Evolutionary conservation across 2,329 filamentous ascomycete genomes (phyloP), one percentile per base, ranked within the genome.

Genomic region (Neurospora sp.): DNA sequence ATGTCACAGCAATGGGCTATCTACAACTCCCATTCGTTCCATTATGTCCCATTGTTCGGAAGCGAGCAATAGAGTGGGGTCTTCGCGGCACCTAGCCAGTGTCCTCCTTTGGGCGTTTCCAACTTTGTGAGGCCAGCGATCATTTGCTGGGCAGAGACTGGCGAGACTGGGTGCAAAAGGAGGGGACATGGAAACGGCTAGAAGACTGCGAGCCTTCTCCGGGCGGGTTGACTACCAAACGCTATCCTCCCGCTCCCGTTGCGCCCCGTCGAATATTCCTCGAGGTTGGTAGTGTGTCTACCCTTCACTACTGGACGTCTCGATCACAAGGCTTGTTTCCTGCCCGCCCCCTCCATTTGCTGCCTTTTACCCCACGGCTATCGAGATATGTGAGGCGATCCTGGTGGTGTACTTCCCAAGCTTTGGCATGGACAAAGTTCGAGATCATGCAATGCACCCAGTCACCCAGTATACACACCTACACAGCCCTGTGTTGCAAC

Each of bases 141-240:
- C 52, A 62, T 33, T 62, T 62, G 28, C 52, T 36, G 52, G 52
- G 23, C 52, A 62, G 23, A 62, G 23, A 62, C 52, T 33, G 52
- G 52, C 33, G 23, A 62, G 23, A 62, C 52, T 33, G 52, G 52
- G 52, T 62, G 52, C 52, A 62, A 62, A 62, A 62, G 52, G 52
- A 62, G 52, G 52, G 52, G 28, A 67, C 67, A 71, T 71, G 70
- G 70, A 71, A 71, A 67, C 70, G 70, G 70, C 66, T 71, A 71
- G 70, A 71, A 71, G 46, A 69, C 62, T 68, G 66, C 70, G 68
- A 68, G 69, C 52, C 69, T 67, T 36, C 23, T 62, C 23, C 52
- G 23, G 52, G 52, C 52, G 52, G 23, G 52, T 62, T 62, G 52
- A 33, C 23, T 13, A 62, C 52, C 23, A 62, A 62, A 62, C 52